Base-by-base conservation (phyloP, 2,329 filamentous ascomycete species). In the Colletotrichum horii region DNA sequence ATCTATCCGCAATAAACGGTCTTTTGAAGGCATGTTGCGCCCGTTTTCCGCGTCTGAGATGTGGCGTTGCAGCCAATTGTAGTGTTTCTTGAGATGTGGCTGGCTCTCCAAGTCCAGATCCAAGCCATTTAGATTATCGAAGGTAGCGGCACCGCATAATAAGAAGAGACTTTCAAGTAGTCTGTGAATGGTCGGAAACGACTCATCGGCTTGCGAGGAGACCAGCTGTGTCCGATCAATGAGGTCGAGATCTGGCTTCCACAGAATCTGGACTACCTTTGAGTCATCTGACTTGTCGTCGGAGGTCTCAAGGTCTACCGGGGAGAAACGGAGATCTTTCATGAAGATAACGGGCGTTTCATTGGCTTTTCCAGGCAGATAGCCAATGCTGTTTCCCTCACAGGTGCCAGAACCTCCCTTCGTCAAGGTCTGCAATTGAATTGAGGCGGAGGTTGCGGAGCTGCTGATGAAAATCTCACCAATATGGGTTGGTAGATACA, bases 401-500 rank as follows among this genome's bases (percentile, higher is more conserved):
- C 26, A 70, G 38, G 15, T n/a, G 11, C 15, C 28, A 1, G 15
- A 7, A 2, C 8, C 26, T 2, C 32, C 34, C 6, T 43, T 43
- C 2, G 24, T 56, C 38, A 22, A n/a, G 3, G 66, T 70, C 26
- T 30, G 14, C 28, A 74, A 4, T 0, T 36, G 8, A 22, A 70
- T 3, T 1, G 5, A 4, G 2, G 2, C 4, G 9, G 32, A 55
- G 1, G 66, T 2, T 3, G 58, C 34, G 2, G 26, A 11, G 2
- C 15, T 6, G 16, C 24, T 52, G 36, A 75, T 38, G 48, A 60
- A 62, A 1, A 75, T 22, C 12, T 75, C 68, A 3, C 34, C 26
- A 19, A 75, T 28, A 16, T 52, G 24, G 6, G 72, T 75, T 0
- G 68, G 72, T 24, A 75, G 28, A 30, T 61, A 61, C 3, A 75